Conservation (phyloP, 805 yeast genomes). For the Candida gorgasii region DNA sequence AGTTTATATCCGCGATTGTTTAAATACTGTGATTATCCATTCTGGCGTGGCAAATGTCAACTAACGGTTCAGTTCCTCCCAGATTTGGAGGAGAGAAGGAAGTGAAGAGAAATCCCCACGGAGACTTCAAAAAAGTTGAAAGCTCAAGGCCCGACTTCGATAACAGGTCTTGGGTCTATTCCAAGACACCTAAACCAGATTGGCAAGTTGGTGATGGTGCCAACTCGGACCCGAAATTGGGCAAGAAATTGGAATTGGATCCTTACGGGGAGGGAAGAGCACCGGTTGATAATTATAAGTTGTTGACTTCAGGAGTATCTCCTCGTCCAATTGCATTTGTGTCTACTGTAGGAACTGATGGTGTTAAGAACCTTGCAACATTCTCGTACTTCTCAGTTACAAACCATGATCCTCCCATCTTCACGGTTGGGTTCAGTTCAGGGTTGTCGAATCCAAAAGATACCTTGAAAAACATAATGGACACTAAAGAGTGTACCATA, state of each 20-base stretch:
- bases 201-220: slow-evolving; percentile 48
- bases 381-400: slow-evolving; percentile 55
- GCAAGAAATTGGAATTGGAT: slow-evolving; percentile 45
- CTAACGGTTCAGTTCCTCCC: background rate
- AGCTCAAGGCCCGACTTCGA: slow-evolving; percentile 15
- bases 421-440: slow-evolving; percentile 51
- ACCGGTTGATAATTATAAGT: slow-evolving; percentile 48
- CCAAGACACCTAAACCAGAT: slow-evolving; percentile 15
- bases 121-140: slow-evolving; percentile 17
- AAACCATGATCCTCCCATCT: slow-evolving; percentile 58
- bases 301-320: slow-evolving; percentile 50
- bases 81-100: slow-evolving; percentile 14
- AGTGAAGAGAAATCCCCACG: slow-evolving; percentile 19
- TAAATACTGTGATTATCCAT: background rate
- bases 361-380: slow-evolving; percentile 56
- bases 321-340: slow-evolving; percentile 66
- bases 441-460: slow-evolving; percentile 46
- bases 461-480: slow-evolving; percentile 49
- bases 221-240: slow-evolving; percentile 35
- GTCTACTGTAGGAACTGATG: slow-evolving; percentile 46
- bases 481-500: slow-evolving; percentile 54
- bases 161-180: background rate
- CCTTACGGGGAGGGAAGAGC: slow-evolving; percentile 45
- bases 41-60: background rate
- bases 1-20: background rate